Conservation (phyloP, 345 rosid species). For the Salix viminalis region DNA sequence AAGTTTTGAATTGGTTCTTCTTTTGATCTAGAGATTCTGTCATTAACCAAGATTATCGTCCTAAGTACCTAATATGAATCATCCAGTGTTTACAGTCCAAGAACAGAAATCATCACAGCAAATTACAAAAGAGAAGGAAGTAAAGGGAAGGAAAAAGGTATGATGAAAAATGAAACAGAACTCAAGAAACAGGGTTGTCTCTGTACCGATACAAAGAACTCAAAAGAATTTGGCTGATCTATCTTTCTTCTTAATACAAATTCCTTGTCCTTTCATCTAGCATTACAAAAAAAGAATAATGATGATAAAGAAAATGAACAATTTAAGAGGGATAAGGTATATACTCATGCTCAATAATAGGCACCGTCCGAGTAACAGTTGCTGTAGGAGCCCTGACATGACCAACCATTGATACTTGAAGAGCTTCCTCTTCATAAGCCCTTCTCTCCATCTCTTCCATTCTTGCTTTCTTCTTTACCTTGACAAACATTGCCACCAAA, state of each 20-base stretch:
- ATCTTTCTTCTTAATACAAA: constrained; percentile 11
- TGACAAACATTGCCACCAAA: constrained; percentile 56
- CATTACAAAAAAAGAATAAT: constrained; percentile 40
- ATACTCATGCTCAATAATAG: constrained; percentile 62
- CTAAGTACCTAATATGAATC: not conserved
- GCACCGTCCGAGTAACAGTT: constrained; percentile 60
- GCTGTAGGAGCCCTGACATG: constrained; percentile 75
- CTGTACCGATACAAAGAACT: constrained; percentile 7
- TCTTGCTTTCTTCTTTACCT: constrained; percentile 70
- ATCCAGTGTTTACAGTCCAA: not conserved
- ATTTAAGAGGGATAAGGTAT: constrained; percentile 36
- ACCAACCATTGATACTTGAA: constrained; percentile 89
- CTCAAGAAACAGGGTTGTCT: constrained; percentile 19
- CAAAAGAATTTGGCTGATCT: constrained; percentile 4
- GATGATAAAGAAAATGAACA: not conserved
- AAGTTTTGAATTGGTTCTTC: not conserved
- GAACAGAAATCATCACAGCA: not conserved
- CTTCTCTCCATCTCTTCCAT: constrained; percentile 82
- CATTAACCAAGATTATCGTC: not conserved
- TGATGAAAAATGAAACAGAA: not conserved
- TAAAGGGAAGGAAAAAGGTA: not conserved
- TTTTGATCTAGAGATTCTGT: not conserved
- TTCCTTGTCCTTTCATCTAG: constrained; percentile 16
- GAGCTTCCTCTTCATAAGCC: constrained; percentile 90
- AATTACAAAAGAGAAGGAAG: not conserved